A percentile compares a stretch with the other conserved stretches of the same genome.
Conservation (phyloP, 257 asterid species). For the Datura wrightii region DNA sequence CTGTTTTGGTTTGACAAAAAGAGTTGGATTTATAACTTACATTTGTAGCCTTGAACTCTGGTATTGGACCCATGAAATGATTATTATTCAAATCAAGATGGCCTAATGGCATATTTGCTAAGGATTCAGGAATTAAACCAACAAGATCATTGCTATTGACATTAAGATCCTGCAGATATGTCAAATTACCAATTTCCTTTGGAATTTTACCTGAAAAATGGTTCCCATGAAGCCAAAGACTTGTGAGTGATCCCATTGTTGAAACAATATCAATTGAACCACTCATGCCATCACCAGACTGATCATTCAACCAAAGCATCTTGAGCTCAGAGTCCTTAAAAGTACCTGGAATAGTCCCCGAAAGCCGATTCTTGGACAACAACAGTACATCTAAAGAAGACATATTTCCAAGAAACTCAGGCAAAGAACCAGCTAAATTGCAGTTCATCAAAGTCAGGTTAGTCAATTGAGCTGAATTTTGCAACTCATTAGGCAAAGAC, state of each 20-base stretch:
- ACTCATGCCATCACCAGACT: slow-evolving; percentile 64
- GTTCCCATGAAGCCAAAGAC: slow-evolving; percentile 91
- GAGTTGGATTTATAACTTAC: slow-evolving; percentile 58
- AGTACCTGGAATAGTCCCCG: slow-evolving; percentile 70
- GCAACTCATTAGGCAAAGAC: slow-evolving; percentile 66
- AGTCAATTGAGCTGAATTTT: slow-evolving; percentile 64
- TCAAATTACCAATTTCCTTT: slow-evolving; percentile 56
- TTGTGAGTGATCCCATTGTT: slow-evolving; percentile 68
- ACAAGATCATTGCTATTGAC: slow-evolving; percentile 77
- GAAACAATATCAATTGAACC: slow-evolving; percentile 70
- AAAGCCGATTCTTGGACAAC: slow-evolving; percentile 59
- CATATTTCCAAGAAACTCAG: slow-evolving; percentile 75
- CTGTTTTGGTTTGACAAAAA: slow-evolving; percentile 59
- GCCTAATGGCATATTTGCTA: slow-evolving; percentile 53
- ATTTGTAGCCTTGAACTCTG: slow-evolving; percentile 64
- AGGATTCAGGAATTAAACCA: slow-evolving; percentile 69
- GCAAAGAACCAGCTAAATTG: slow-evolving; percentile 76
- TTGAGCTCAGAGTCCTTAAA: slow-evolving; percentile 59
- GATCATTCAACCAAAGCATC: slow-evolving; percentile 75
- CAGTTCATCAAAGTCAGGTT: slow-evolving; percentile 68
- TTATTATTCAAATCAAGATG: slow-evolving; percentile 79
- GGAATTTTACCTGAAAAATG: slow-evolving; percentile 86
- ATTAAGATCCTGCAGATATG: slow-evolving; percentile 62
- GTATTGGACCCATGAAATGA: slow-evolving; percentile 80
- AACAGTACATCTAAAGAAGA: slow-evolving; percentile 69